These are phyloP conservation scores for Besnoitia besnoiti DNA, from an alignment of 169 alveolate genomes.

Conservation along the genomic window DNA sequence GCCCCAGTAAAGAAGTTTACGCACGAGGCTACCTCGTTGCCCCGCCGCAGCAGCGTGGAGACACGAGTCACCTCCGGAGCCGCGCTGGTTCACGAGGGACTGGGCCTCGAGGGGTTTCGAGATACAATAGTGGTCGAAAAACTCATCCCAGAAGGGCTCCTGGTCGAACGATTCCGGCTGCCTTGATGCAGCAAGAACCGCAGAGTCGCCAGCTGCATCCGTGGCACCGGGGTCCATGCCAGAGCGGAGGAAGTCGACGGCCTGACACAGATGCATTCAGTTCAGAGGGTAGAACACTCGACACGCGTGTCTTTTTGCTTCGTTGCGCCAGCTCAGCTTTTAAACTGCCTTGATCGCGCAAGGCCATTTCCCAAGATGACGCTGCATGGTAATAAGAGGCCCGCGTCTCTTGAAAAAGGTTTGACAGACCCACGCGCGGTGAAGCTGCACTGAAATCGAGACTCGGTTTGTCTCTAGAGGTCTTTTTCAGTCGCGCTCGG, in stretches of 20 bases:
- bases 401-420: too few relatives aligned
- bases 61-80: not conserved
- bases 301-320: too few relatives aligned
- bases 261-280: too few relatives aligned
- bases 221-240: slow-evolving; percentile 42
- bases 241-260: slow-evolving; percentile 22
- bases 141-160: slow-evolving; percentile 43
- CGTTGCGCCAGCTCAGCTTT: too few relatives aligned
- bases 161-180: slow-evolving; percentile 24
- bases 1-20: slow-evolving; percentile 22
- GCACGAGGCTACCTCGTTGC: not conserved
- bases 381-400: too few relatives aligned
- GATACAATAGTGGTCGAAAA: not conserved
- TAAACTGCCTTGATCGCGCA: too few relatives aligned
- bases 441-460: too few relatives aligned
- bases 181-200: not conserved
- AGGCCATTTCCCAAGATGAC: too few relatives aligned
- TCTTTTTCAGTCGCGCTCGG: too few relatives aligned
- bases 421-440: too few relatives aligned
- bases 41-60: slow-evolving; percentile 19
- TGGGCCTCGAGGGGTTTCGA: not conserved
- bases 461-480: too few relatives aligned
- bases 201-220: not conserved
- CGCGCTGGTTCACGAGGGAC: not conserved
- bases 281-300: too few relatives aligned